Evolutionary conservation across 2,329 filamentous ascomycete species (phyloP), one percentile per base, ranked within the genome.

Genomic region (Pseudocercospora pini-densiflorae): DNA sequence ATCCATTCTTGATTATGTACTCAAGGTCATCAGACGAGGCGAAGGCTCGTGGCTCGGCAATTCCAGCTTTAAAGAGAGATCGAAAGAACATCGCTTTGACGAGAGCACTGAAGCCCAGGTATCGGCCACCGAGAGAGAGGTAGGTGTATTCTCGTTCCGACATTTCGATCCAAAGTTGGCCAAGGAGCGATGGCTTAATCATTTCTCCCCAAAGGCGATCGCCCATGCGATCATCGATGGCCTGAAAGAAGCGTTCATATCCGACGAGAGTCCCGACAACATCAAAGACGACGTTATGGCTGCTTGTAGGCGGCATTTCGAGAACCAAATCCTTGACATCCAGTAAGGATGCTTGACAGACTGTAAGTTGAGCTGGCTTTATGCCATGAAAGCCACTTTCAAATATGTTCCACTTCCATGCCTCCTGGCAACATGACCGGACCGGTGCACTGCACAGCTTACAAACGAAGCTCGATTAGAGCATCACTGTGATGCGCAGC

Each of bases 231-330:
- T 68, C 55, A 1, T 81, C 78, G 27, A 85, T 77, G 33, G 76
- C 76, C 16, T 79, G 74, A 66, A 78, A 81, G 67, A 82, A 78
- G 59, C 76, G 76, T 14, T 82, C 77, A 72, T 82, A 83, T 23
- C 78, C 79, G 49, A 84, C 80, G 60, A 78, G 79, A 16, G 83
- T 85, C 55, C 83, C 83, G 33, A 87, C 84, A 1, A 86, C 80
- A 63, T 78, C 77, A 58, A 74, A 74, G 31, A 75, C 73, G 4
- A 73, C 63, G 47, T 73, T 65, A 12, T 24, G 51, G 58, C 69
- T 71, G 24, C 24, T 51, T 23, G 21, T n/a, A 21, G 60, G 27
- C 19, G 47, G 14, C 60, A 62, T 62, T 3, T 29, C 31, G 10
- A 9, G 40, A 43, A 43, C 27, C 3, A 6, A 3, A 27, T 6